Evolutionary conservation across 257 asterid species (phyloP).

Genomic region (Echites panduratus): DNA sequence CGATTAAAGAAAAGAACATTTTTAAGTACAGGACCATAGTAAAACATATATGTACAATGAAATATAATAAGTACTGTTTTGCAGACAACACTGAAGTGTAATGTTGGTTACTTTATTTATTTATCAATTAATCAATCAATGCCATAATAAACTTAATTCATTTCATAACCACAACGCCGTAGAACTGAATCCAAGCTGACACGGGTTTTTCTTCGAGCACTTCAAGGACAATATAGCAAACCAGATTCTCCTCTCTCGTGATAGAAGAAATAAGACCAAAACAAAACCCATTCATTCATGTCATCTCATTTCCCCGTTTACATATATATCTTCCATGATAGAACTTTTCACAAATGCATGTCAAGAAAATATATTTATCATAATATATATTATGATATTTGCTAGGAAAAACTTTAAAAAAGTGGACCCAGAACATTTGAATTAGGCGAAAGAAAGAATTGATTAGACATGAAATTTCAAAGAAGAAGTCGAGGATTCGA

Average conservation of each 20-base stretch:
- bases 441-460: neutral
- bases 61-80: neutral
- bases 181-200: slow-evolving; percentile 68
- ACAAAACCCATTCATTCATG: neutral
- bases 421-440: neutral
- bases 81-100: slow-evolving; percentile 6
- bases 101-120: slow-evolving; percentile 9
- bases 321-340: neutral
- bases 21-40: neutral
- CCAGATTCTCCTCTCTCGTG: slow-evolving; percentile 61
- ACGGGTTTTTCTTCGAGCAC: slow-evolving; percentile 27
- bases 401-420: neutral
- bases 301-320: neutral
- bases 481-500: slow-evolving; percentile 8
- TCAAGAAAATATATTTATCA: too few relatives aligned
- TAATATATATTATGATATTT: too few relatives aligned
- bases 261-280: slow-evolving; percentile 18
- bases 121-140: too few relatives aligned
- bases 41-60: neutral
- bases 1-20: slow-evolving; percentile 29
- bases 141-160: too few relatives aligned
- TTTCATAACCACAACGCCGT: slow-evolving; percentile 23
- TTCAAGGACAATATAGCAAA: slow-evolving; percentile 30
- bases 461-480: neutral
- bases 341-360: neutral